Evolutionary conservation across 768 basidiomycete species (phyloP), one percentile per base, ranked within the genome.

Genomic region (Podaxis pistillaris): DNA sequence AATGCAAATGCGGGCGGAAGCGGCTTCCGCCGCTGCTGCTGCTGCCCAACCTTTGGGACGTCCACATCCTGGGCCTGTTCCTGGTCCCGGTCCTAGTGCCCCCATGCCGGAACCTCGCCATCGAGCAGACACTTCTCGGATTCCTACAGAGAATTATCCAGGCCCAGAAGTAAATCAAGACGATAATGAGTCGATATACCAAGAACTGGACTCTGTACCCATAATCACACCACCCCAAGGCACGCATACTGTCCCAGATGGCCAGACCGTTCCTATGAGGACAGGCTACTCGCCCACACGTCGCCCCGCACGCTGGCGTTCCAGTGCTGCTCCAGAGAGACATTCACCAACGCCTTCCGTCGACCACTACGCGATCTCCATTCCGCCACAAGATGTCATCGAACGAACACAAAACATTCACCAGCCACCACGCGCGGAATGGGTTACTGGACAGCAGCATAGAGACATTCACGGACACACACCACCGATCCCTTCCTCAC

Each of bases 391-490:
- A 15, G 67, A 72, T 3, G 67, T 74, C 58, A 57, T 76, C 6
- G 69, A 70, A 40, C 68, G 64, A 44, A 65, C 69, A 30, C 59
- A 61, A 24, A 67, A 60, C 19, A 37, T 57, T 57, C 60, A 51
- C 5, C 24, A 62, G 8, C 64, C 67, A n/a, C 68, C 74, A 4
- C 63, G 68, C 37, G 69, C 70, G 26, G 68, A 68, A 55, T 81
- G 78, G 79, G 76, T 79, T 11, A 77, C 77, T 38, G 78, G 78
- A 12, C 62, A 68, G 38, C 67, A 76, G 60, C 70, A 73, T 63
- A 64, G 68, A 17, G 70, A 74, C 56, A 66, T 75, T 4, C 65
- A 70, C 38, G 67, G 59, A 8, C 62, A 63, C 11, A 65, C 65
- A n/a, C 44, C 64, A 5, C 33, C 33, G 8, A 55, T 64, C n/a